phyloP scores from a whole-genome alignment of 1,284 basidiomycete genomes.

The Cystobasidiaceae sp. region DNA sequence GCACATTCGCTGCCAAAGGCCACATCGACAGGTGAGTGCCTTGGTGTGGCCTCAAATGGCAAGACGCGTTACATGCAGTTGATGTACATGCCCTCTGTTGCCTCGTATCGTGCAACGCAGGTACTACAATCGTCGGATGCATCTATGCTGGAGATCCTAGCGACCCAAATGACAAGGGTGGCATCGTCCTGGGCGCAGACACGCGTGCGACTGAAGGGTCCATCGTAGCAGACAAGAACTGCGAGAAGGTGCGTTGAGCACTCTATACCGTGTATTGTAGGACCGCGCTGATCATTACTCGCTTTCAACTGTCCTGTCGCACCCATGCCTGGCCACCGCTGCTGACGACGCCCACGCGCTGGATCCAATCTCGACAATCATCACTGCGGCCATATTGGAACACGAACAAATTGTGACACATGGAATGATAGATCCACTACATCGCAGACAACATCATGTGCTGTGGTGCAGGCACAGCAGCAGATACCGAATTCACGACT shows the following conservation, averaged over 20 bases:
- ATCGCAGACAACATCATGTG: slow-evolving; percentile 90
- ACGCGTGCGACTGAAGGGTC: slow-evolving; percentile 77
- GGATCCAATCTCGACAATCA: background rate
- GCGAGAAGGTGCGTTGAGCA: slow-evolving; percentile 73
- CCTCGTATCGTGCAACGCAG: slow-evolving; percentile 54
- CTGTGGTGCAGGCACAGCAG: slow-evolving; percentile 97
- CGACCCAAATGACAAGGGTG: slow-evolving; percentile 54
- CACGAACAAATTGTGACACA: background rate
- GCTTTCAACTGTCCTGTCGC: background rate
- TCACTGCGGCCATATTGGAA: background rate
- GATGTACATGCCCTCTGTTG: background rate
- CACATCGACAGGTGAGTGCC: slow-evolving; percentile 41
- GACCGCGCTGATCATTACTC: too few relatives aligned
- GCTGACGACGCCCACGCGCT: slow-evolving; percentile 21
- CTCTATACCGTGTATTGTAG: background rate
- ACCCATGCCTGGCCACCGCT: background rate
- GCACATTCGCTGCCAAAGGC: slow-evolving; percentile 39
- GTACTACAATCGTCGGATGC: slow-evolving; percentile 95
- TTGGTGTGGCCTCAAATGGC: background rate
- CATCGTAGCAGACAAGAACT: slow-evolving; percentile 99
- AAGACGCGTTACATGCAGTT: background rate
- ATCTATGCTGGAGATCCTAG: slow-evolving; percentile 59
- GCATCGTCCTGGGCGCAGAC: slow-evolving; percentile 92
- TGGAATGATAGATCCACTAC: slow-evolving; percentile 75
- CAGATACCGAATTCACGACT: slow-evolving; percentile 83